Base-by-base conservation (phyloP, 306 rosid species). In the Fragaria nilgerrensis region DNA sequence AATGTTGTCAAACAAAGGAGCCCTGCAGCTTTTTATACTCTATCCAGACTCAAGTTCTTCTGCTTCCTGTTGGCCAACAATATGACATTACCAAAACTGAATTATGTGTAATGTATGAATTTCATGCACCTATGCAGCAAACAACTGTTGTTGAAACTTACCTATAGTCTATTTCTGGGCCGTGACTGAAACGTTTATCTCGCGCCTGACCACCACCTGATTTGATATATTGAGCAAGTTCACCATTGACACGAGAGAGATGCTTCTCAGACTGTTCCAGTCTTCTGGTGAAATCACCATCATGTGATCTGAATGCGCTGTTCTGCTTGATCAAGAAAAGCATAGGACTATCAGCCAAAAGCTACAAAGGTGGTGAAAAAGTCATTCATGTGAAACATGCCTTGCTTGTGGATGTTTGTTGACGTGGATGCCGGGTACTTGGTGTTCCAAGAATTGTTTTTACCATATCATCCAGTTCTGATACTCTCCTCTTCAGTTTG, bases 401-500 rank as follows among this genome's bases (percentile, higher is more conserved):
- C 97, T 84, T 88, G 59, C 68, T 76, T 72, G 71, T 84, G 23
- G 88, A 85, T 14, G 85, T 44, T 34, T 48, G 91, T 49, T 77
- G 90, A 72, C 56, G 37, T 39, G 15, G 78, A 29, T 50, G 86
- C 56, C 78, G 87, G 77, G 68, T 79, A 17, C 80, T 78, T 76
- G 78, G 77, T 41, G 85, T 78, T 79, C 84, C 86, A 63, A 78
- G 71, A 78, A 89, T 77, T 78, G 90, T 75, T 77, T 83, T 94
- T 56, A 88, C 86, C 88, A 76, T 79, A 34, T 90, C 97, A 86
- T 95, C 98, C 90, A 95, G 81, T 65, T 95, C 97, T 16, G 84
- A 87, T 27, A 89, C 81, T 88, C 83, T 89, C 87, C 68, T 83
- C 83, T 82, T 84, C 36, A 92, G 89, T 73, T 82, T 92, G 83